Base-by-base conservation (phyloP, 1,139 yeast species). In the Sugiyamaella xylanicola region DNA sequence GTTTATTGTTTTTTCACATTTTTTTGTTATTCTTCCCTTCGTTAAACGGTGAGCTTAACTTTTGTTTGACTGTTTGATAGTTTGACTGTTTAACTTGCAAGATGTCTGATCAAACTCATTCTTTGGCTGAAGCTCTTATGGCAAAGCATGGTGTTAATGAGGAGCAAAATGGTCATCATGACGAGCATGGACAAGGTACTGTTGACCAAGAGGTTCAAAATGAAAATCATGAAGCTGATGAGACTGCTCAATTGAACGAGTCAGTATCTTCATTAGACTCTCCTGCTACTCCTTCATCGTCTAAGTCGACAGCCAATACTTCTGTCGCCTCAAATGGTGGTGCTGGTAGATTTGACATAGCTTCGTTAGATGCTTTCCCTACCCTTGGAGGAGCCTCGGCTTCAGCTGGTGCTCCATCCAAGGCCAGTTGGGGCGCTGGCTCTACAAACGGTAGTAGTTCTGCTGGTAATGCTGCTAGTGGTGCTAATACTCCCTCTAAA, bases 361-460 rank as follows among this genome's bases (percentile, higher is more conserved):
- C 58, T 35, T 68, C 71, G 11, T 50, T 63, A 69, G 70, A 77
- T 16, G 87, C 88, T 8, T 86, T 87, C 71, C 96, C 96, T 9
- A 79, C 89, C 29, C 78, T 89, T 63, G 92, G 91, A 36, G 15
- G 43, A 16, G 41, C 37, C n/a, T 19, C 44, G 19, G 13, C 16
- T 11, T 5, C 16, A 32, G 41, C 55, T 11, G 39, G 46, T n/a
- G 25, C 44, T 9, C 36, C 45, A 1, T 57, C 37, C 37, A 32
- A 32, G 37, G 37, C 37, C 15, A 32, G 15, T 15, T 32, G 37
- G 37, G 37, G 71, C 41, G 63, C 74, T 37, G 37, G 71, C 41
- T 63, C 74, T 37, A 68, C 76, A 61, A 72, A 73, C 27, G 70
- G 76, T 42, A 22, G n/a, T n/a, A n/a, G n/a, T n/a, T n/a, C n/a